Conservation (phyloP, 2,329 filamentous ascomycete species). For the Aspergillus tamarii region DNA sequence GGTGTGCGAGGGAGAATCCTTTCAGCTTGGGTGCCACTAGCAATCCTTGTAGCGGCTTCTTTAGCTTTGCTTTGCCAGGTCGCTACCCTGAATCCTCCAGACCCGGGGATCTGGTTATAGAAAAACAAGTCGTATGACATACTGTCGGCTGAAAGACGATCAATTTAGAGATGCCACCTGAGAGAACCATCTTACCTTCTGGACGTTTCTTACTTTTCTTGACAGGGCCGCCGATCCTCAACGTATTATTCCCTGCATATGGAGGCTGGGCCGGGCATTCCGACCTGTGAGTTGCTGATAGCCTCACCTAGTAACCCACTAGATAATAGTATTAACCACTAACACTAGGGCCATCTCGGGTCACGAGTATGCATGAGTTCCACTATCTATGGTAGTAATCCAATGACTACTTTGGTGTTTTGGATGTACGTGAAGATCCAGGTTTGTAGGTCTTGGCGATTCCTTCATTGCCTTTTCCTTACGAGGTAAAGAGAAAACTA, state of each 20-base stretch:
- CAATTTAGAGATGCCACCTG: neutral
- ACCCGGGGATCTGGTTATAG: neutral
- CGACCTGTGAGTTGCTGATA: neutral
- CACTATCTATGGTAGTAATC: neutral
- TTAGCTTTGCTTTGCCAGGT: neutral
- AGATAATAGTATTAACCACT: neutral
- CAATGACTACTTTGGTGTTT: neutral
- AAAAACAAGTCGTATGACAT: neutral
- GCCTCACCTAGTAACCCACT: neutral
- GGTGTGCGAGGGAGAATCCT: neutral
- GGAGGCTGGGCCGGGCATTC: neutral
- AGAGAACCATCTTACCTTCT: neutral
- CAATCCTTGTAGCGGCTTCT: neutral
- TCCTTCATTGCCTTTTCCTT: neutral
- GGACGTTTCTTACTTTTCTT: neutral
- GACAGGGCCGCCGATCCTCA: neutral
- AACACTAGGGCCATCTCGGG: neutral
- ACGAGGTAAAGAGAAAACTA: neutral
- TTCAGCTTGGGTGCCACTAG: neutral
- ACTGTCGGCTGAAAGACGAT: neutral
- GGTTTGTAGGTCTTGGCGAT: slow-evolving; percentile 4
- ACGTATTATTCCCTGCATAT: slow-evolving; percentile 2
- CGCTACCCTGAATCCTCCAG: neutral
- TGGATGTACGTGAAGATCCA: neutral
- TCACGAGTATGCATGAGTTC: neutral